A percentile compares a stretch with the other conserved stretches of the same genome.
Conservation (phyloP, 2,329 filamentous ascomycete species). For the Ceratocystis smalleyi region DNA sequence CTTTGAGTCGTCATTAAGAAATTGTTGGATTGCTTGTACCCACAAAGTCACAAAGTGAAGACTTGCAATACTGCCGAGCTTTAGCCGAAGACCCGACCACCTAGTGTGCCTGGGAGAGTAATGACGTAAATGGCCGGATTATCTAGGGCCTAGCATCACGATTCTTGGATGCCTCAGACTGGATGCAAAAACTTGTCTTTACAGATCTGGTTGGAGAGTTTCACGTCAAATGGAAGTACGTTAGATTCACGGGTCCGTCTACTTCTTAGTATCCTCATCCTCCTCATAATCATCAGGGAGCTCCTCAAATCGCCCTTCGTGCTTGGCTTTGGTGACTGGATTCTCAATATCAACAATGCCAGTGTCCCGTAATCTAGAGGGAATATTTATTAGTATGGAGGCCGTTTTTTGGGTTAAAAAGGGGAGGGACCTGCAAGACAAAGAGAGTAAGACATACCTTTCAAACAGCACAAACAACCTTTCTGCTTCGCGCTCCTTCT, state of each 20-base stretch:
- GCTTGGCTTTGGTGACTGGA: constrained; percentile 54
- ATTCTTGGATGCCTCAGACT: neutral
- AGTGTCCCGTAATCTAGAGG: constrained; percentile 46
- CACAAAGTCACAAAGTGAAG: neutral
- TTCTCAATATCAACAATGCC: constrained; percentile 67
- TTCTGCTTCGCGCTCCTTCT: constrained; percentile 86
- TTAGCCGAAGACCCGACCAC: neutral
- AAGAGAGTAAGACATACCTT: constrained; percentile 34
- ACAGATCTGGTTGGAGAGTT: neutral
- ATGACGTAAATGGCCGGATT: neutral
- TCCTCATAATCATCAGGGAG: constrained; percentile 26
- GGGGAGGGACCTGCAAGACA: neutral
- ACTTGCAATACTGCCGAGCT: neutral
- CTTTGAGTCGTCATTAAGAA: neutral
- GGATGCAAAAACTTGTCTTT: neutral
- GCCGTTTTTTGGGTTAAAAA: neutral
- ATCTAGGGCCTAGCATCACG: neutral
- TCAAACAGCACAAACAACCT: constrained; percentile 82
- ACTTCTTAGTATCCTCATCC: constrained; percentile 21
- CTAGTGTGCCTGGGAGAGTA: neutral
- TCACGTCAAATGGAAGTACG: neutral
- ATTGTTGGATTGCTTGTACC: neutral
- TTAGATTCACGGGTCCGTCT: constrained; percentile 15
- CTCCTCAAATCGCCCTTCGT: constrained; percentile 57
- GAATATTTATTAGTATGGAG: neutral